A percentile compares a stretch with the other conserved stretches of the same genome.
Evolutionary conservation across 2,329 filamentous ascomycete species (phyloP).

Genomic region (Pyrenophora graminea): DNA sequence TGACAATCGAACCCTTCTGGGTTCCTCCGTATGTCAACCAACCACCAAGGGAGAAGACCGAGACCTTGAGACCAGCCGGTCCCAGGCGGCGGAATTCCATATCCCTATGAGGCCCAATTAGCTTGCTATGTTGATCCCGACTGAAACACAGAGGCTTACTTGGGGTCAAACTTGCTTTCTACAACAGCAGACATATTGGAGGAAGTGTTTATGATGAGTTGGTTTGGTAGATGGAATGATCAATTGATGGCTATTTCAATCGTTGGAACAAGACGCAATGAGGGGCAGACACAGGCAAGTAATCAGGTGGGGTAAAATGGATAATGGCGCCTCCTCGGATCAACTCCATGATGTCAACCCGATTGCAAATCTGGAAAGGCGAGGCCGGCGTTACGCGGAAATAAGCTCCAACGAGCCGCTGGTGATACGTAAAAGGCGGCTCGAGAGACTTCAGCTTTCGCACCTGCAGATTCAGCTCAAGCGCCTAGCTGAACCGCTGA

Average conservation of each 20-base stretch:
- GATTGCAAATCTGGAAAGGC: constrained; percentile 8
- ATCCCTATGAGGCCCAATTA: constrained; percentile 20
- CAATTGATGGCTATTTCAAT: background rate
- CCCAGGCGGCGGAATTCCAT: constrained; percentile 44
- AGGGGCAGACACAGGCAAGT: constrained; percentile 12
- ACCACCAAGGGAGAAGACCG: constrained; percentile 55
- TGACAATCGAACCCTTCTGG: constrained; percentile 53
- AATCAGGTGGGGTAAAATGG: constrained; percentile 14
- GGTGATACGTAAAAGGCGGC: no score
- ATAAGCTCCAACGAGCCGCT: background rate
- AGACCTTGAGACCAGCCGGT: constrained; percentile 54
- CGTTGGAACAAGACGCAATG: constrained; percentile 3
- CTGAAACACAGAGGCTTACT: constrained; percentile 29
- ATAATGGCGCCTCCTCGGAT: background rate
- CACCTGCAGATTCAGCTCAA: background rate
- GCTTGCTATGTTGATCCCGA: no score
- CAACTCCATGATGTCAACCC: constrained; percentile 13
- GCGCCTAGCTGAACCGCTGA: background rate
- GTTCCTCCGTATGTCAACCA: constrained; percentile 55
- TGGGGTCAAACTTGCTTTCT: constrained; percentile 55
- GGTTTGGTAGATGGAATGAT: background rate
- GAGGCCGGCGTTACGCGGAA: background rate
- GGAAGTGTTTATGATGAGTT: constrained; percentile 4
- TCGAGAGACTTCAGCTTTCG: no score
- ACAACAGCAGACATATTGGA: constrained; percentile 47